phyloP scores from a whole-genome alignment of 1,284 basidiomycete genomes.

The Boletellus dicymbophilus region DNA sequence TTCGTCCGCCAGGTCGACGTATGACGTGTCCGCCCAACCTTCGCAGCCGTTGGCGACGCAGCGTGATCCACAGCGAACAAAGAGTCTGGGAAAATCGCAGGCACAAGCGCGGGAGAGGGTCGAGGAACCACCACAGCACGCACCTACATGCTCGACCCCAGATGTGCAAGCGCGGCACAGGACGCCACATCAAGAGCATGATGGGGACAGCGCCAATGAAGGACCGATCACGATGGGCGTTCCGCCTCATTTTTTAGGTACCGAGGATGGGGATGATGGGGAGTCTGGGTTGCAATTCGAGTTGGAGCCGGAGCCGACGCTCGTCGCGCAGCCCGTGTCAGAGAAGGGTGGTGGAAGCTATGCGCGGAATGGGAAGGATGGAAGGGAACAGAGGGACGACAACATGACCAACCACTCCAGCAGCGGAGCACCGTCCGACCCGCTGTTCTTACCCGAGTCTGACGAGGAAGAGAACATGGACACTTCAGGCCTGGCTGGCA shows the following conservation, averaged over 20 bases:
- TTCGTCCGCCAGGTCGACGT: constrained; percentile 45
- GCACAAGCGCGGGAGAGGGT: background rate
- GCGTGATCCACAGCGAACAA: constrained; percentile 1
- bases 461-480: constrained; percentile 16
- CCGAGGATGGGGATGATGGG: background rate
- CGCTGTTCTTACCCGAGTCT: constrained; percentile 29
- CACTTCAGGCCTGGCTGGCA: background rate
- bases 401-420: constrained; percentile 8
- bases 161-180: background rate
- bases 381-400: background rate
- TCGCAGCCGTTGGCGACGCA: constrained; percentile 5
- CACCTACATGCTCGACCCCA: background rate
- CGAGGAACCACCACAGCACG: constrained; percentile 6
- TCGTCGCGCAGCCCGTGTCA: constrained; percentile 16
- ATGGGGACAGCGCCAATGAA: background rate
- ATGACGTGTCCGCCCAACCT: constrained; percentile 2
- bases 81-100: background rate
- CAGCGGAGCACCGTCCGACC: constrained; percentile 17
- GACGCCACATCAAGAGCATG: background rate
- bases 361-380: background rate
- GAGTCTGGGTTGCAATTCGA: constrained; percentile 7
- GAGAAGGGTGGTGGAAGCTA: constrained; percentile 1
- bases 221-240: constrained; percentile 7
- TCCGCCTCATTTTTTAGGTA: constrained; percentile 8
- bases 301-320: constrained; percentile 25